Conservation (phyloP, 1,139 yeast species). For the Meyerozyma athensensis region DNA sequence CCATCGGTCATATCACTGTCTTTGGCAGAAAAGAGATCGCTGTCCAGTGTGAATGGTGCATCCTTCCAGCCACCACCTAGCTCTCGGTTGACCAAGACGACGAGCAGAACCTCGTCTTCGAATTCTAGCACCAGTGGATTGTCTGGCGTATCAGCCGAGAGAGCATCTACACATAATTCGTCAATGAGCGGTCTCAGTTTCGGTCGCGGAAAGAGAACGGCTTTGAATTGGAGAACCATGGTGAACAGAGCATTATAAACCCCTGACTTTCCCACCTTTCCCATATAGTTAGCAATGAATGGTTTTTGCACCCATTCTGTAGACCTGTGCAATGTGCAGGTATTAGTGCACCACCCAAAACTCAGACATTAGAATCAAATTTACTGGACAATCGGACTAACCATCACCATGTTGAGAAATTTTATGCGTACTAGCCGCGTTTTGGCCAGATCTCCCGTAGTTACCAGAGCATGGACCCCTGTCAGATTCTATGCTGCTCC, state of each 20-base stretch:
- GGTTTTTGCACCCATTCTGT: constrained; percentile 1
- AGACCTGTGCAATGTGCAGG: neutral
- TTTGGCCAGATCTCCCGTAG: constrained; percentile 27
- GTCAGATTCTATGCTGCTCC: constrained; percentile 45
- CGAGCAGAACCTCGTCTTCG: constrained; percentile 25
- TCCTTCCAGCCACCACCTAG: constrained; percentile 13
- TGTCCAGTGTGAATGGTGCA: constrained; percentile 9
- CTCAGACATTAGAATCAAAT: neutral
- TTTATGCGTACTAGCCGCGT: constrained; percentile 36
- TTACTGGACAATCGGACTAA: constrained; percentile 2
- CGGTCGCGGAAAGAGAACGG: constrained; percentile 35
- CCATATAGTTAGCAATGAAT: too few species aligned
- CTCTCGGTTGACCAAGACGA: constrained; percentile 26
- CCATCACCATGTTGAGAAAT: constrained; percentile 20
- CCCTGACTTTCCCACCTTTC: too few species aligned
- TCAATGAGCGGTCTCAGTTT: constrained; percentile 10
- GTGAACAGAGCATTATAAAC: constrained; percentile 6
- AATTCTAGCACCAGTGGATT: constrained; percentile 27
- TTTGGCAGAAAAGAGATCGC: constrained; percentile 17
- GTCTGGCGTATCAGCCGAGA: constrained; percentile 22
- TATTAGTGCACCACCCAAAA: neutral
- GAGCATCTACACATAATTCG: constrained; percentile 9
- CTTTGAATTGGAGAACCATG: constrained; percentile 43
- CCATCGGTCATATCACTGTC: constrained; percentile 5
- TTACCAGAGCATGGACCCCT: constrained; percentile 24